Evolutionary conservation across 768 basidiomycete species (phyloP).

Genomic region (Boletus rufocinnamomeus): DNA sequence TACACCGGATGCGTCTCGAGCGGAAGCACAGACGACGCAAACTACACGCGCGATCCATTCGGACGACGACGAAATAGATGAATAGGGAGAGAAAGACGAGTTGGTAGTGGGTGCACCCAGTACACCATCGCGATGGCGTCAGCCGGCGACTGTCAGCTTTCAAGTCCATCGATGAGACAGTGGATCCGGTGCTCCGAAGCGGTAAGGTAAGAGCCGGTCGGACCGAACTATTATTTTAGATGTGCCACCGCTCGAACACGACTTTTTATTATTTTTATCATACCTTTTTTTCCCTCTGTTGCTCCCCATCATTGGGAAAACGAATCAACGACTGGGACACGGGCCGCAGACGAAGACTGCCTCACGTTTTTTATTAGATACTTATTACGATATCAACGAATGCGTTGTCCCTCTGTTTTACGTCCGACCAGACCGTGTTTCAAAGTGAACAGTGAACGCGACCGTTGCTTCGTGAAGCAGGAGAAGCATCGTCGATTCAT

Average conservation of each 20-base stretch:
- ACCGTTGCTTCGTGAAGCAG: neutral
- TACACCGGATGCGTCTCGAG: slow-evolving; percentile 5
- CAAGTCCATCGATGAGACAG: slow-evolving; percentile 46
- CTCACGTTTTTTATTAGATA: neutral
- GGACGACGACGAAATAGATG: slow-evolving; percentile 7
- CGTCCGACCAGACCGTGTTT: neutral
- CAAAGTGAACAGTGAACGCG: neutral
- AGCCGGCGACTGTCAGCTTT: slow-evolving; percentile 49
- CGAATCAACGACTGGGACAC: neutral
- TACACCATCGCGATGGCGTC: slow-evolving; percentile 1
- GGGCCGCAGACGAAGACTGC: neutral
- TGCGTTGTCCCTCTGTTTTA: neutral
- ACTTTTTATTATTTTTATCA: neutral
- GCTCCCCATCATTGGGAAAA: neutral
- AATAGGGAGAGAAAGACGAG: neutral
- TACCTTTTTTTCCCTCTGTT: neutral
- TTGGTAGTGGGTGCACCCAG: too few species aligned
- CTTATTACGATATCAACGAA: neutral
- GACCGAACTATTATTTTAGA: neutral
- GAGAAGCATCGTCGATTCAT: neutral
- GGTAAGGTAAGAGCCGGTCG: neutral
- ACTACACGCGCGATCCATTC: slow-evolving; percentile 11
- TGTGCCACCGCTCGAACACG: neutral
- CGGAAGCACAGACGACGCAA: slow-evolving; percentile 9
- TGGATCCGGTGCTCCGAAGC: neutral